Conservation (phyloP, 1,139 yeast genomes). For the Scheffersomyces illinoinensis region DNA sequence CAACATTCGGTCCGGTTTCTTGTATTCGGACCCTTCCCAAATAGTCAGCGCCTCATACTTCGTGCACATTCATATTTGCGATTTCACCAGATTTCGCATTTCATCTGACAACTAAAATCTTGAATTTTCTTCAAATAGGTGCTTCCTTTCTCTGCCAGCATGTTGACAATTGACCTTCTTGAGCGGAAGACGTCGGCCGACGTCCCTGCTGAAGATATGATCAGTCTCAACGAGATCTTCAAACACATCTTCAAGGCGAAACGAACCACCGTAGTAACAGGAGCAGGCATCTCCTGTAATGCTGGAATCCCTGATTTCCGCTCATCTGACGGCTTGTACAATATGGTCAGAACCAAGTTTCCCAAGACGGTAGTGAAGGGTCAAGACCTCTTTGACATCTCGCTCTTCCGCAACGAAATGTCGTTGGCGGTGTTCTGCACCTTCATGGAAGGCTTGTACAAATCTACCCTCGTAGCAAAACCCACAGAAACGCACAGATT, state of each 20-base stretch:
- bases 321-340: conserved; percentile 79
- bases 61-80: not conserved
- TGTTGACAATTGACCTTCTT: conserved; percentile 36
- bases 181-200: conserved; percentile 15
- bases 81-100: not conserved
- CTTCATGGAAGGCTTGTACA: conserved; percentile 73
- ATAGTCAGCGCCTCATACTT: not conserved
- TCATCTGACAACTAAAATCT: not conserved
- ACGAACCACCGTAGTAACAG: conserved; percentile 68
- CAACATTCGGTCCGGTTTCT: not conserved
- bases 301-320: conserved; percentile 97
- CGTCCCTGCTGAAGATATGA: conserved; percentile 29
- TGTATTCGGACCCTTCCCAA: not conserved
- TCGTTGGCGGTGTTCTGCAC: conserved; percentile 73
- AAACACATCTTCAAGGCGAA: conserved; percentile 47
- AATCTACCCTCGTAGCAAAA: conserved; percentile 60
- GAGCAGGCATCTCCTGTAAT: conserved; percentile 94
- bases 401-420: conserved; percentile 67
- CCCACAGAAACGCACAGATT: conserved; percentile 88
- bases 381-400: conserved; percentile 85
- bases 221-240: conserved; percentile 39
- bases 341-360: conserved; percentile 63
- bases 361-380: conserved; percentile 72
- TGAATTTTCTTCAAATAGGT: not conserved
- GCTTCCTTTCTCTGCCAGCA: conserved; percentile 3